Evolutionary conservation across 2,329 filamentous ascomycete genomes (phyloP).

Genomic region (Onygena corvina): DNA sequence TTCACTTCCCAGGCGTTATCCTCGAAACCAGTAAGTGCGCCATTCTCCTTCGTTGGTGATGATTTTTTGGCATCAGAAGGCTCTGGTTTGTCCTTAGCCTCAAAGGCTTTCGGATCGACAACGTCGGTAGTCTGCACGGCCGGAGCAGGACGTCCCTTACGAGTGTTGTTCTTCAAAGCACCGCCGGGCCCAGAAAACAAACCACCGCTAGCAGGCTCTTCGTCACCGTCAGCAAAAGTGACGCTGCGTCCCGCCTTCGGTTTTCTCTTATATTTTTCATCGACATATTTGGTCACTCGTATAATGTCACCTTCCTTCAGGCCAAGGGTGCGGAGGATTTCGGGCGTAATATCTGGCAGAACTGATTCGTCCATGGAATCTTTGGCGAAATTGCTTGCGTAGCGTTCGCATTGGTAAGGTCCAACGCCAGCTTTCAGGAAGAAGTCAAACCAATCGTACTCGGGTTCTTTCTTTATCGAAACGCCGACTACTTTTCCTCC

Average conservation of each 20-base stretch:
- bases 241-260: conserved; percentile 43
- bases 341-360: conserved; percentile 74
- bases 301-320: conserved; percentile 93
- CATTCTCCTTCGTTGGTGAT: conserved; percentile 39
- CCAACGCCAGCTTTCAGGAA: conserved; percentile 87
- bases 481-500: conserved; percentile 31
- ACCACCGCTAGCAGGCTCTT: conserved; percentile 53
- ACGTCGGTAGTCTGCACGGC: conserved; percentile 75
- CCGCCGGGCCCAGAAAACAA: conserved; percentile 92
- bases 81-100: conserved; percentile 42
- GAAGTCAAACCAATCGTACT: conserved; percentile 99
- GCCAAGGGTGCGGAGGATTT: conserved; percentile 74
- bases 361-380: conserved; percentile 96
- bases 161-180: conserved; percentile 80
- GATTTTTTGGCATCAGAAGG: conserved; percentile 37
- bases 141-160: conserved; percentile 78
- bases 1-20: conserved; percentile 98
- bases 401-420: conserved; percentile 85
- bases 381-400: conserved; percentile 73
- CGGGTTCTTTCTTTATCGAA: conserved; percentile 35
- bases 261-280: conserved; percentile 63
- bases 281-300: conserved; percentile 81
- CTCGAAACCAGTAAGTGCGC: conserved; percentile 59
- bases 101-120: conserved; percentile 77
- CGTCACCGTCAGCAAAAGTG: conserved; percentile 39